Evolutionary conservation across 768 basidiomycete genomes (phyloP).

Genomic region (Thelephora ganbajun): DNA sequence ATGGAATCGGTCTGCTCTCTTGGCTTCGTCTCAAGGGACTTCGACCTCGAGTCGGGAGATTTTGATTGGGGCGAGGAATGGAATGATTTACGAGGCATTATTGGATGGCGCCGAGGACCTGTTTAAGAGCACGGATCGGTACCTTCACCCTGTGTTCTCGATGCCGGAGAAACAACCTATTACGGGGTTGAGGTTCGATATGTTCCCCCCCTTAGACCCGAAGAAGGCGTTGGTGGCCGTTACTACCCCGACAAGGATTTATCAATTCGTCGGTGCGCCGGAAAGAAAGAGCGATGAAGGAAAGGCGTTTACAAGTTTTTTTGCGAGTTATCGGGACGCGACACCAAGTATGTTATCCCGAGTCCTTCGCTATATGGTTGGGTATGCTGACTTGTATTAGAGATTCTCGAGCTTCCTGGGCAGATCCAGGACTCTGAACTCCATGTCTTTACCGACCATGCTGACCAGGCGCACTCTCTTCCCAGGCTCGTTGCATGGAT

Average conservation of each 20-base stretch:
- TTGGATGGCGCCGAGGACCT: constrained; percentile 87
- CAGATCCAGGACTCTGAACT: constrained; percentile 63
- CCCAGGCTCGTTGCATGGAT: constrained; percentile 82
- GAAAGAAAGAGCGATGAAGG: constrained; percentile 65
- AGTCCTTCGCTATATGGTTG: neutral
- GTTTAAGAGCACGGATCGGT: constrained; percentile 79
- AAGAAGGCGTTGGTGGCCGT: constrained; percentile 58
- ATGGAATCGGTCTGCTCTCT: constrained; percentile 67
- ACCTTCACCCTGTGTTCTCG: constrained; percentile 59
- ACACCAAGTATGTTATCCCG: constrained; percentile 55
- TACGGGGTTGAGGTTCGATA: constrained; percentile 75
- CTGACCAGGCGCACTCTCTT: constrained; percentile 53
- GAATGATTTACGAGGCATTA: constrained; percentile 77
- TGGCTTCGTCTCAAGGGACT: constrained; percentile 41
- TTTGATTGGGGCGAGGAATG: constrained; percentile 74
- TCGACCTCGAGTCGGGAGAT: constrained; percentile 73
- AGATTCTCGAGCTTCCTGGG: constrained; percentile 85
- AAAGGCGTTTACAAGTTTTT: constrained; percentile 62
- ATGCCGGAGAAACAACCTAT: constrained; percentile 73
- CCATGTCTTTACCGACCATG: constrained; percentile 61
- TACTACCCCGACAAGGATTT: constrained; percentile 79
- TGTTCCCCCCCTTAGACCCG: constrained; percentile 50
- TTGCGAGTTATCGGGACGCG: constrained; percentile 58
- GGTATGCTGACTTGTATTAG: constrained; percentile 27
- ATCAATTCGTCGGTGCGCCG: constrained; percentile 69